phyloP scores from a whole-genome alignment of 1,284 basidiomycete species.

The Coniophora puteana region DNA sequence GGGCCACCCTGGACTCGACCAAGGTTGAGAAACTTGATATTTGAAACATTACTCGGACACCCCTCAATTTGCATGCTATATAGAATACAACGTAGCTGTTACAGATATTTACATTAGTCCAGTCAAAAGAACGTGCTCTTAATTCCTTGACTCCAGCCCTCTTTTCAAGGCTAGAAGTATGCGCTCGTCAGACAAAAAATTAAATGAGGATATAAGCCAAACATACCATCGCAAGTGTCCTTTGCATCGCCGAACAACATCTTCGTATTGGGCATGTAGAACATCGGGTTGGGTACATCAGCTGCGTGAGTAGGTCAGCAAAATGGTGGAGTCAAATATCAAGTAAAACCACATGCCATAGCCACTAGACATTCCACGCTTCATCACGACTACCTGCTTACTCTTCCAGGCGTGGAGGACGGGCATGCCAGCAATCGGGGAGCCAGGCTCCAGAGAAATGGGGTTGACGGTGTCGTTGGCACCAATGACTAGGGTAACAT shows the following conservation, averaged over 20 bases:
- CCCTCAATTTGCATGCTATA: too few species aligned
- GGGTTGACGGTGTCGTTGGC: constrained; percentile 92
- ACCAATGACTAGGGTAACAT: constrained; percentile 80
- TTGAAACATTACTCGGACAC: too few species aligned
- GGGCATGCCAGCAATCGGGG: constrained; percentile 85
- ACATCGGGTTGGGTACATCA: constrained; percentile 86
- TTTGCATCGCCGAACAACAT: constrained; percentile 90
- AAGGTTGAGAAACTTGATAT: too few species aligned
- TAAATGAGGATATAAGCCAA: neutral
- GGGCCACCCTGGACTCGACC: too few species aligned
- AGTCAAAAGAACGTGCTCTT: neutral
- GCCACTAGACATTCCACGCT: constrained; percentile 80
- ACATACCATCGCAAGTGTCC: constrained; percentile 76
- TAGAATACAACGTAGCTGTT: too few species aligned
- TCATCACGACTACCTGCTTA: constrained; percentile 88
- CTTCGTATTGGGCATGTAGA: constrained; percentile 83
- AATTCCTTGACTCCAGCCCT: constrained; percentile 42
- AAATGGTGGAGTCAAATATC: constrained; percentile 7
- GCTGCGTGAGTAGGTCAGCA: constrained; percentile 39
- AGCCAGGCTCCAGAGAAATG: constrained; percentile 82
- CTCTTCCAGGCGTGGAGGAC: constrained; percentile 89
- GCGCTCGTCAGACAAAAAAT: neutral
- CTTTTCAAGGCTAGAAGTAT: constrained; percentile 48
- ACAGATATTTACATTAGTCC: too few species aligned
- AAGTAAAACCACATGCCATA: constrained; percentile 55